Percentiles rank a stretch among this genome's conserved stretches.
phyloP scores from a whole-genome alignment of 305 asterid genomes.

The Striga hermonthica region DNA sequence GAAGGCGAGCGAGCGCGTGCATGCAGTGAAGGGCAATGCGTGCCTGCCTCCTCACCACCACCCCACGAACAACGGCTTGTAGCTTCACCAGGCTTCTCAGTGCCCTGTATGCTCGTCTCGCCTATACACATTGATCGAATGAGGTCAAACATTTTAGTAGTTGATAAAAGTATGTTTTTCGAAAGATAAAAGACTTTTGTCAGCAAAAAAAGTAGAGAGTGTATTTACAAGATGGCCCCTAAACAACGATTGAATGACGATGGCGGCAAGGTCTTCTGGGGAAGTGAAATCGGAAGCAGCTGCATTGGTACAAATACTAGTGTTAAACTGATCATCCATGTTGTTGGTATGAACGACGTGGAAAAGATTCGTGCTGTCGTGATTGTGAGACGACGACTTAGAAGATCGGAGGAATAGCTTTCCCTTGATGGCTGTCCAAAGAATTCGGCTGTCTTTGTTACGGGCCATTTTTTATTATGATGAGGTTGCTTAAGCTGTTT shows the following conservation, averaged over 20 bases:
- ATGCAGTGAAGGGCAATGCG: conserved; percentile 45
- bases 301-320: neutral
- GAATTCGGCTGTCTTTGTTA: conserved; percentile 22
- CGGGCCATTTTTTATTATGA: conserved; percentile 20
- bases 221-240: conserved; percentile 42
- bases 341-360: conserved; percentile 36
- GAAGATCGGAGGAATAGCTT: conserved; percentile 32
- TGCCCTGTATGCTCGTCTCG: conserved; percentile 41
- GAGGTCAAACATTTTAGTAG: neutral
- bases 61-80: conserved; percentile 52
- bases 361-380: conserved; percentile 18
- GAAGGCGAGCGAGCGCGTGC: conserved; percentile 48
- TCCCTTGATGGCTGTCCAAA: conserved; percentile 32
- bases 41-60: conserved; percentile 41
- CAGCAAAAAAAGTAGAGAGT: neutral
- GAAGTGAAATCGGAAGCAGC: conserved; percentile 29
- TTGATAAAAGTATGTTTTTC: neutral
- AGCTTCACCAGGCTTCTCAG: conserved; percentile 44
- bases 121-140: conserved; percentile 25
- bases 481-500: too few relatives aligned
- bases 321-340: too few relatives aligned
- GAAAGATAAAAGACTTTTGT: neutral
- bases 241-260: conserved; percentile 40
- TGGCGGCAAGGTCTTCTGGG: conserved; percentile 40
- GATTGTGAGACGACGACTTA: too few relatives aligned